Evolutionary conservation across 192 early-diverging fungal species (phyloP).

Genomic region (Gorgonomyces haynaldii): DNA sequence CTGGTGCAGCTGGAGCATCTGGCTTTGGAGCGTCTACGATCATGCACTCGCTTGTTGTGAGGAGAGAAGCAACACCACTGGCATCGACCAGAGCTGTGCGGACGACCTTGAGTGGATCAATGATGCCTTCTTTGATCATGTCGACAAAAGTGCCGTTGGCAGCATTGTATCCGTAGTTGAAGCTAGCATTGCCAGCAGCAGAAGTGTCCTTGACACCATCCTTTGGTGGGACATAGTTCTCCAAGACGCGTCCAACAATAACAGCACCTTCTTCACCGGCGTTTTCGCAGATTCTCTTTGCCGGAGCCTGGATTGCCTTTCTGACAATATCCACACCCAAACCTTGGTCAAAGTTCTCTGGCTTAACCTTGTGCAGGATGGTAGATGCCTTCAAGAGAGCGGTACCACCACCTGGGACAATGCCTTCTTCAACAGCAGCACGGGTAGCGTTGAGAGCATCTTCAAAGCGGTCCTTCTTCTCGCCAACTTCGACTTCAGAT

Average conservation of each 20-base stretch:
- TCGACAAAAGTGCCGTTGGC: conserved; percentile 84
- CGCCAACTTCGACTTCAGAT: conserved; percentile 98
- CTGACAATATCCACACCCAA: conserved; percentile 94
- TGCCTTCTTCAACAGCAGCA: conserved; percentile 98
- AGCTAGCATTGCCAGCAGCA: conserved; percentile 34
- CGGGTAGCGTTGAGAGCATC: conserved; percentile 98
- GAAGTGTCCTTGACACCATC: conserved; percentile 17
- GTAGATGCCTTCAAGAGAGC: conserved; percentile 90
- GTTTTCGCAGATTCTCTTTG: conserved; percentile 91
- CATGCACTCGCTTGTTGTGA: conserved; percentile 98
- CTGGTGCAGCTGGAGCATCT: conserved; percentile 41
- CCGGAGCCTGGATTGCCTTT: conserved; percentile 86
- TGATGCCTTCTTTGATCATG: conserved; percentile 93
- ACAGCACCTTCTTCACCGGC: conserved; percentile 96
- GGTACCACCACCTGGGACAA: conserved; percentile 96
- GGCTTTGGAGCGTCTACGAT: conserved; percentile 90
- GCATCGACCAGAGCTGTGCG: conserved; percentile 96
- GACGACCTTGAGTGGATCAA: conserved; percentile 99
- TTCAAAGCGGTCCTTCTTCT: conserved; percentile 99
- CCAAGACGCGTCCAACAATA: conserved; percentile 89
- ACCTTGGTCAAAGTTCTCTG: conserved; percentile 98
- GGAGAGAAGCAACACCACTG: conserved; percentile 87
- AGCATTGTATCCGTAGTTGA: conserved; percentile 91
- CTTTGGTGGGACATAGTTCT: conserved; percentile 42
- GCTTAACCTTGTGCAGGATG: conserved; percentile 68